Evolutionary conservation across 2,329 filamentous ascomycete species (phyloP), one percentile per base, ranked within the genome.

Genomic region (Davidsoniella virescens): DNA sequence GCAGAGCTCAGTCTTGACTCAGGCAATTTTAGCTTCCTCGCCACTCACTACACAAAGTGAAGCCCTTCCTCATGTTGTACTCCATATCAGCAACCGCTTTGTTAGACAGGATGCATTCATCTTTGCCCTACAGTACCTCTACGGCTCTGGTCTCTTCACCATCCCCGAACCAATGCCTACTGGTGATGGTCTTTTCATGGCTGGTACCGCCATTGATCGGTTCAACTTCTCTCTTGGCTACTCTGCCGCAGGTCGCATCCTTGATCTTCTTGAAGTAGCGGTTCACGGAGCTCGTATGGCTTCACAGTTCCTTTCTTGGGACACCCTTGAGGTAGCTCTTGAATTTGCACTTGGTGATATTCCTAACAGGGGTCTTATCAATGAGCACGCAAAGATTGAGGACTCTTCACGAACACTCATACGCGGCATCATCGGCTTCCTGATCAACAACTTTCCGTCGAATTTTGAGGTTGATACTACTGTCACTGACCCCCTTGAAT

Each of bases 201-300:
- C 67, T 49, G 63, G 68, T 18, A 62, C 65, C 46, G 55, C 62
- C 42, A 56, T 59, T 18, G 69, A 72, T 6, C 68, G 67, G 17
- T 69, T 77, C 52, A 65, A 70, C 29, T 74, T 75, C 54, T 72
- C 72, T n/a, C 63, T 85, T 17, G 76, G 76, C 20, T 82, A 83
- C 57, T 72, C 78, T 43, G 77, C 79, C 23, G 73, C 78, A 4
- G 81, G 79, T 0, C 67, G 73, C 46, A 64, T 76, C 38, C 65
- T 85, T 14, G 66, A 68, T 39, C 71, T 80, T 59, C 67, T 65
- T 2, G 68, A 70, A 20, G 69, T 84, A 23, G 65, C 73, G 9
- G 62, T 68, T 43, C 72, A 76, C 36, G 80, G 78, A 36, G 64
- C 81, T 23, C 72, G 77, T 44, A 69, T 82, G 54, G 78, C 77